These are phyloP conservation scores for Penicillium flavigenum DNA, from an alignment of 495 filamentous ascomycete genomes.

Conservation along the genomic window DNA sequence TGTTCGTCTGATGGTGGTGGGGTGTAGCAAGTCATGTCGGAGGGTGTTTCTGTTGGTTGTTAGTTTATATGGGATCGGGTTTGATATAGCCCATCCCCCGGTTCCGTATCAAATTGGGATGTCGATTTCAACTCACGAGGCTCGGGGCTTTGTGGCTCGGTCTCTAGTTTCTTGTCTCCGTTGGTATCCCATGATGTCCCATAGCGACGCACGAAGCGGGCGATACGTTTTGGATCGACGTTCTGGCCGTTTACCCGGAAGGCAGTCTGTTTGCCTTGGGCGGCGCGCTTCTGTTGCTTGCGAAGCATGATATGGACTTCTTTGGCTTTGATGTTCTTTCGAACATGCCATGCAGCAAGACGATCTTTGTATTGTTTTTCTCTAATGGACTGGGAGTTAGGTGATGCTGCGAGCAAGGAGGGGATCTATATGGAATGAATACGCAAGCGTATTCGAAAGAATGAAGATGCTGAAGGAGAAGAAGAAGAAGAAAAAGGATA, in stretches of 20 bases:
- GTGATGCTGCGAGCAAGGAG: slow-evolving; percentile 10
- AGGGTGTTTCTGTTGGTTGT: slow-evolving; percentile 36
- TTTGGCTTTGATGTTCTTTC: slow-evolving; percentile 47
- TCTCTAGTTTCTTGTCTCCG: slow-evolving; percentile 23
- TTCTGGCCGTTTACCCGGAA: slow-evolving; percentile 41
- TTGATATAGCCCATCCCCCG: neutral
- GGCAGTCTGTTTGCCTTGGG: slow-evolving; percentile 44
- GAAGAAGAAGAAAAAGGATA: slow-evolving; percentile 19
- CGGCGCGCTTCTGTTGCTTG: slow-evolving; percentile 45
- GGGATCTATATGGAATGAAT: slow-evolving; percentile 2
- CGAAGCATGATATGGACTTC: slow-evolving; percentile 46
- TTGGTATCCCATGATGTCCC: slow-evolving; percentile 26
- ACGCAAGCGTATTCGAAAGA: neutral
- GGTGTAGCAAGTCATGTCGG: slow-evolving; percentile 46
- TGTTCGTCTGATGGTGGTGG: slow-evolving; percentile 36
- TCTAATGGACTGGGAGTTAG: slow-evolving; percentile 25
- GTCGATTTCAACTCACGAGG: slow-evolving; percentile 28
- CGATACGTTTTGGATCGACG: slow-evolving; percentile 41
- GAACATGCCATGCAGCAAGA: slow-evolving; percentile 44
- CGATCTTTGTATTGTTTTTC: slow-evolving; percentile 52
- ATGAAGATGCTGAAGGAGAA: slow-evolving; percentile 8
- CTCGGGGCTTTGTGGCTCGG: slow-evolving; percentile 33
- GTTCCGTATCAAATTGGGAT: neutral
- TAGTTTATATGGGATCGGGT: neutral
- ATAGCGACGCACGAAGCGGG: slow-evolving; percentile 42